Evolutionary conservation across 139 green algal species (phyloP).

Genomic region (Coccomyxa sp.): DNA sequence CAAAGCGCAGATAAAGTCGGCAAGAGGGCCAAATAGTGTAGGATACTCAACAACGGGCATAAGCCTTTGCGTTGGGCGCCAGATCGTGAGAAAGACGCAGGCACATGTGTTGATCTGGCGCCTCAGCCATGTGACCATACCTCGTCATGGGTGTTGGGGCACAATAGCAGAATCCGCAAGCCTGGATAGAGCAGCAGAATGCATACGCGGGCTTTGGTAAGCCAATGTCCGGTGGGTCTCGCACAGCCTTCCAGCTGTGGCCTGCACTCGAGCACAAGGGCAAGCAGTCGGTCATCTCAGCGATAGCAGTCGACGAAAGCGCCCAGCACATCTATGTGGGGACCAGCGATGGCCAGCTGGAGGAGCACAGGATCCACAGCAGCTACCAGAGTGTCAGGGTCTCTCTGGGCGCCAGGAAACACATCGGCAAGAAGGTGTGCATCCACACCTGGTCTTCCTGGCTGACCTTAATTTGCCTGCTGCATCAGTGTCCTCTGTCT

Average conservation of each 20-base stretch:
- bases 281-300: slow-evolving; percentile 18
- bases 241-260: slow-evolving; percentile 18
- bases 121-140: too few species aligned
- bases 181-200: neutral
- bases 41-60: too few species aligned
- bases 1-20: too few species aligned
- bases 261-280: slow-evolving; percentile 19
- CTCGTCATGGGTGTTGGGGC: neutral
- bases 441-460: too few species aligned
- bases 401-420: slow-evolving; percentile 32
- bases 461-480: neutral
- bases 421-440: slow-evolving; percentile 35
- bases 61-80: too few species aligned
- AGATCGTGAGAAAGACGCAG: too few species aligned
- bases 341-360: slow-evolving; percentile 42
- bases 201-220: neutral
- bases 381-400: neutral
- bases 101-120: too few species aligned
- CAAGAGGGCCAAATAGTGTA: too few species aligned
- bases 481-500: neutral
- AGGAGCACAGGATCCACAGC: slow-evolving; percentile 32
- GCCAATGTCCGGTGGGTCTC: neutral
- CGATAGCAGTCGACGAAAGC: slow-evolving; percentile 19
- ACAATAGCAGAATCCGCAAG: neutral
- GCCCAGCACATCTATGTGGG: slow-evolving; percentile 35